These are phyloP conservation scores for Ammopiptanthus mongolicus DNA, from an alignment of 306 rosid genomes.

Conservation along the genomic window DNA sequence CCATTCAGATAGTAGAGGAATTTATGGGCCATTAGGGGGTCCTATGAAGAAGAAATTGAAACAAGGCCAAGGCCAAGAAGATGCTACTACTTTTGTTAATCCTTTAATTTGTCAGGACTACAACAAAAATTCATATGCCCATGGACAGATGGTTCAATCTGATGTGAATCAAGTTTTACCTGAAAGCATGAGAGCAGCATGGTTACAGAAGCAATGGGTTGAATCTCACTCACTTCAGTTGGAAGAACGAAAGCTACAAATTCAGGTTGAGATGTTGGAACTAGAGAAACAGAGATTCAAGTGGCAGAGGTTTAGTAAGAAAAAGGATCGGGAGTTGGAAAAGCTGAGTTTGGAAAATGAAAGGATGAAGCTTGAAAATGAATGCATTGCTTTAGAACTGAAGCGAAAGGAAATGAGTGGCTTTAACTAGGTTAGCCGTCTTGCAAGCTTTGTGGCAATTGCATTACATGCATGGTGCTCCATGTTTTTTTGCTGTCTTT, in stretches of 20 bases:
- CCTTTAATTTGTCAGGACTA: conserved; percentile 46
- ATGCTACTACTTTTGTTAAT: conserved; percentile 33
- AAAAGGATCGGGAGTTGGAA: conserved; percentile 80
- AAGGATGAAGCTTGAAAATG: conserved; percentile 84
- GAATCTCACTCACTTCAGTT: conserved; percentile 64
- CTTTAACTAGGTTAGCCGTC: conserved; percentile 41
- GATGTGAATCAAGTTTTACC: conserved; percentile 51
- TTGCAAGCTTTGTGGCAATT: conserved; percentile 20
- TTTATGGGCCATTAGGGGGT: conserved; percentile 39
- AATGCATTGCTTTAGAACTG: conserved; percentile 63
- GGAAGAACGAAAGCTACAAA: conserved; percentile 82
- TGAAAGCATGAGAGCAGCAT: conserved; percentile 52
- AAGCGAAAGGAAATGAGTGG: conserved; percentile 59
- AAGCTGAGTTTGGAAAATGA: conserved; percentile 77
- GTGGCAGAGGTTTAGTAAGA: conserved; percentile 83
- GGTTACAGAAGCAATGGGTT: conserved; percentile 66
- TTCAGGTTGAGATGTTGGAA: conserved; percentile 79
- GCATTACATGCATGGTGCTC: conserved; percentile 15
- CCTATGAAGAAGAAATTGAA: conserved; percentile 62
- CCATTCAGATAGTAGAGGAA: conserved; percentile 45
- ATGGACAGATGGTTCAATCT: conserved; percentile 36
- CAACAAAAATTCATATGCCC: conserved; percentile 44
- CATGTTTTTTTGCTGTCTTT: background rate
- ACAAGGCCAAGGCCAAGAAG: conserved; percentile 49
- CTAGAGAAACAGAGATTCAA: conserved; percentile 72